phyloP scores from a whole-genome alignment of 2,329 filamentous ascomycete genomes.

The Sporothrix variecibatus region DNA sequence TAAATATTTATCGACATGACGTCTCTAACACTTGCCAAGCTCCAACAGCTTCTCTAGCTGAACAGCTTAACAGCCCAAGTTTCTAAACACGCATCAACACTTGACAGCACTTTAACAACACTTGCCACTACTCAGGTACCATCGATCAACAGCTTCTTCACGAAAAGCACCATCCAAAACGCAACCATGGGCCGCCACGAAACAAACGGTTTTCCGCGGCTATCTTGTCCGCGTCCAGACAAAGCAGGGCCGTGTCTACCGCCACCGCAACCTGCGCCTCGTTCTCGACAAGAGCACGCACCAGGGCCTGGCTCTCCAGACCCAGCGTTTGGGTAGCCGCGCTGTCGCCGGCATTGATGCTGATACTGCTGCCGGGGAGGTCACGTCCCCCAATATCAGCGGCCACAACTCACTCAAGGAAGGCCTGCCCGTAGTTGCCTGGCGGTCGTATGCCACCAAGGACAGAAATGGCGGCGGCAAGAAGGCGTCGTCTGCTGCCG shows the following conservation, averaged over 20 bases:
- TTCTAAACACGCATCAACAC: neutral
- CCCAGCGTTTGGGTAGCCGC: neutral
- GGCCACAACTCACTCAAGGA: neutral
- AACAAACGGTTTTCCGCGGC: conserved; percentile 7
- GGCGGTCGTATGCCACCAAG: neutral
- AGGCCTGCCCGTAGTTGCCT: neutral
- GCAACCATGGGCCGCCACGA: conserved; percentile 6
- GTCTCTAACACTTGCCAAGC: neutral
- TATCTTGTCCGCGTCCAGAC: conserved; percentile 11
- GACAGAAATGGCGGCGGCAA: neutral
- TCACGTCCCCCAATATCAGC: neutral
- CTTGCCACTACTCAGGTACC: too few species aligned
- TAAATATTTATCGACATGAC: neutral
- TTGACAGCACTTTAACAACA: neutral
- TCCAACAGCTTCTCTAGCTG: neutral
- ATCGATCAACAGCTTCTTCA: neutral
- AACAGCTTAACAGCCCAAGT: neutral
- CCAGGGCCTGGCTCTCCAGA: neutral
- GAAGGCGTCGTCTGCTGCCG: neutral
- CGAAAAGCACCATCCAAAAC: neutral
- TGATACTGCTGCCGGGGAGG: neutral
- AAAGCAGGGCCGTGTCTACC: conserved; percentile 8
- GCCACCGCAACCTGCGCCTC: conserved; percentile 13
- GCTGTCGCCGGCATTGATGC: too few species aligned
- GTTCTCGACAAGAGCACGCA: neutral